Evolutionary conservation across 2,329 filamentous ascomycete species (phyloP), one percentile per base, ranked within the genome.

Genomic region (Penicillium freii): DNA sequence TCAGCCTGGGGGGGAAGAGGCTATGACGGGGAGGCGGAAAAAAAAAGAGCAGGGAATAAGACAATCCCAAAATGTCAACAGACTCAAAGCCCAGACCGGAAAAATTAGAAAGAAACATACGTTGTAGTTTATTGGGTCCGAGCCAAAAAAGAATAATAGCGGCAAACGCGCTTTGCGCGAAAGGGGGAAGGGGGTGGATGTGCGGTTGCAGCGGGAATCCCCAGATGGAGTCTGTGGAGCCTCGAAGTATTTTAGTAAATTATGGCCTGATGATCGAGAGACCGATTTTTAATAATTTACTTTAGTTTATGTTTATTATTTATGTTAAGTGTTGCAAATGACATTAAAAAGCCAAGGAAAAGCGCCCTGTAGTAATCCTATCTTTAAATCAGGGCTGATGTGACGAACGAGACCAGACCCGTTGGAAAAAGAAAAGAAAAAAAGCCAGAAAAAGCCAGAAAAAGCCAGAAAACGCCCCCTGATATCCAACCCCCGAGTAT

Each of bases 131-230:
- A 42, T 10, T 2, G 13, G 15, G 27, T 36, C 36, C 17, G 29
- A 44, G 34, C 34, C 47, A 48, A 39, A 45, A 40, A 21, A 42
- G 15, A 59, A 36, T 55, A 60, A 53, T 50, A 61, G 71, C 73
- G 73, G 72, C 69, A 75, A 75, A 67, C 73, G 73, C 73, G 73
- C 72, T 70, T 71, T 70, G 56, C 69, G 70, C 66, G 67, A 70
- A 62, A 65, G 65, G 48, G 61, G 61, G n/a, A n/a, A n/a, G n/a
- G n/a, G n/a, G n/a, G n/a, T n/a, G n/a, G 49, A 51, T 51, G 38
- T 58, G 71, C 71, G 70, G 69, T 70, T 72, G 64, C 66, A 70
- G 71, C 69, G 69, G 68, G 66, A 69, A 63, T n/a, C 70, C 68
- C 69, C 68, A 65, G 68, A 69, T 63, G 60, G 49, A 54, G 27